Base-by-base conservation (phyloP, 1,139 yeast genomes). In the Pichia sp. region DNA sequence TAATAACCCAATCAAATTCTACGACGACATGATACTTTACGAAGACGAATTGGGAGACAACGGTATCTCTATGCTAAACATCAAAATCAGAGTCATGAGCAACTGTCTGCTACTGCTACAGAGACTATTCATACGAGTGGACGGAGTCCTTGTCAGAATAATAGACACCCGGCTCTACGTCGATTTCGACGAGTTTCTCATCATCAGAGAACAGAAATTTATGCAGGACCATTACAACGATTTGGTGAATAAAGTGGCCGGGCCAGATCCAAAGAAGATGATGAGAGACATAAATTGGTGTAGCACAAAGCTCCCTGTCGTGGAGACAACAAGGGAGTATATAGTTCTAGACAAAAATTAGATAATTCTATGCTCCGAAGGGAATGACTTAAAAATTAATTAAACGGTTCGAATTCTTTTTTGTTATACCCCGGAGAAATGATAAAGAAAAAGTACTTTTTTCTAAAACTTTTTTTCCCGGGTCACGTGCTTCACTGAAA, bases 41-140 rank as follows among this genome's bases (percentile, higher is more conserved):
- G 99, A 93, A 67, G 99, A 93, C 66, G 99, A 93, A 68, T 75
- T 93, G 55, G 99, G 96, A 3, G 99, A 93, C 69, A 93, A 93
- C 68, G 99, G 99, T 4, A 87, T 90, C 30, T 83, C 95, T 0
- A 79, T 89, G 55, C 72, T 89, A 53, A 82, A 84, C 53, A 83
- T 85, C 36, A 90, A 90, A 69, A 81, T 95, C 32, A 75, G 99
- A 61, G 97, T 90, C 2, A 95, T 93, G 98, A 85, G 86, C 6
- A 80, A 85, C 50, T 81, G 97, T 57, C 68, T 93, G 58, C 73
- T 93, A 46, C 62, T 93, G 42, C 74, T 93, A 50, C 81, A 85
- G 53, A 77, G 99, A 50, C 81, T 92, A 62, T 93, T 89, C 68
- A 71, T 93, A 57, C 77, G 99, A 50, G 95, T 93, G 4, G 99